These are phyloP conservation scores for Talaromyces rugulosus DNA, from an alignment of 2,329 filamentous ascomycete genomes.

Conservation along the genomic window DNA sequence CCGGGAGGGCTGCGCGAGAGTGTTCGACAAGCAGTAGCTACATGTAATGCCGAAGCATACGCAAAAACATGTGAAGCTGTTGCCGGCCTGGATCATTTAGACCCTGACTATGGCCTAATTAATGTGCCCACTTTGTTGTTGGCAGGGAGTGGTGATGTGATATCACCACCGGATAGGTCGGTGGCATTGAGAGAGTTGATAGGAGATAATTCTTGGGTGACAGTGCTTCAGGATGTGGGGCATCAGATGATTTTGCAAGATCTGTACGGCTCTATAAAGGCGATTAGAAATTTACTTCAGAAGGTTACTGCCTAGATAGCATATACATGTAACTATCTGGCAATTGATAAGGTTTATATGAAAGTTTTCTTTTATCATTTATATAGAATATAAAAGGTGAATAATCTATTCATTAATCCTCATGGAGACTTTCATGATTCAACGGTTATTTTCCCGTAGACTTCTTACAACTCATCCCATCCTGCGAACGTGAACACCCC, in stretches of 20 bases:
- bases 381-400: no score
- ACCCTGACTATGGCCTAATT: conserved; percentile 4
- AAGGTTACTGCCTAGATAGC: neutral
- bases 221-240: neutral
- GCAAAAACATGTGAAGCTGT: conserved; percentile 9
- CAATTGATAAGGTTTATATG: no score
- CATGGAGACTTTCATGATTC: no score
- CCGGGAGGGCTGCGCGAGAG: neutral
- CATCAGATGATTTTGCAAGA: conserved; percentile 11
- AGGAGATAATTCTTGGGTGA: conserved; percentile 5
- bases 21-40: neutral
- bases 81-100: conserved; percentile 6
- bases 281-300: neutral
- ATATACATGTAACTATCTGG: no score
- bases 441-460: neutral
- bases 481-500: conserved; percentile 24
- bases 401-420: no score
- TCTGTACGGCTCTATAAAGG: conserved; percentile 2
- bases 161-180: conserved; percentile 4
- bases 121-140: conserved; percentile 6
- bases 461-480: conserved; percentile 12
- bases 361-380: no score
- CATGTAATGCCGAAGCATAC: conserved; percentile 7
- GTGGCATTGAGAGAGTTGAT: conserved; percentile 3
- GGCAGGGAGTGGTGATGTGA: conserved; percentile 5